Percentiles rank a stretch among this genome's conserved stretches.
These are phyloP conservation scores for Nothophoma quercina DNA, from an alignment of 2,329 filamentous ascomycete genomes.

Conservation along the genomic window DNA sequence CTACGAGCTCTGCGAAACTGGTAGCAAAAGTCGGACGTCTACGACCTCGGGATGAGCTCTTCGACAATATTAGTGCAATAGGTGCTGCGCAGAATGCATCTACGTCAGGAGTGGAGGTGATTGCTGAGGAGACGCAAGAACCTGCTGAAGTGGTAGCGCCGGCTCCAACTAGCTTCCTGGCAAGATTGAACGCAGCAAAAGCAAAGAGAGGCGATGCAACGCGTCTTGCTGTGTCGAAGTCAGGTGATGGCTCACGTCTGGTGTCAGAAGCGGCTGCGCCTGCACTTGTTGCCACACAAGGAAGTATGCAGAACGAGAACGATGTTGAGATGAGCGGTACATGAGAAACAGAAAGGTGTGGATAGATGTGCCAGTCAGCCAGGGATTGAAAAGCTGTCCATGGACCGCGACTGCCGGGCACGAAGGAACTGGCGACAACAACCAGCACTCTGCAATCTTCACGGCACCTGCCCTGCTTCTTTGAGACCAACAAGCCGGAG, in stretches of 20 bases:
- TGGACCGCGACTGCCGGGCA: no score
- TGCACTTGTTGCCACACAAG: not conserved
- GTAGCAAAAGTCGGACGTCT: slow-evolving; percentile 71
- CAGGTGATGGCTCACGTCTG: not conserved
- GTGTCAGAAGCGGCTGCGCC: not conserved
- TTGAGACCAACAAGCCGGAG: not conserved
- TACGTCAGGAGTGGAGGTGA: not conserved
- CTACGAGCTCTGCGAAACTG: slow-evolving; percentile 73
- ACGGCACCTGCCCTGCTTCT: not conserved
- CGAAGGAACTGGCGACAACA: no score
- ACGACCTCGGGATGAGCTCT: slow-evolving; percentile 41
- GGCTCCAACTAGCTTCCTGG: slow-evolving; percentile 50
- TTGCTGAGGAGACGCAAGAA: not conserved
- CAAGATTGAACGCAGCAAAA: slow-evolving; percentile 52
- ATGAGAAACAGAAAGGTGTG: not conserved
- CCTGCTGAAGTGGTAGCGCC: slow-evolving; percentile 15
- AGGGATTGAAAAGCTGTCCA: no score
- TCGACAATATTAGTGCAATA: slow-evolving; percentile 23
- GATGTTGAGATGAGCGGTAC: slow-evolving; percentile 10
- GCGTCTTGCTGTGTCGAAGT: slow-evolving; percentile 23
- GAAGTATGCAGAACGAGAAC: not conserved
- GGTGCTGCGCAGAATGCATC: slow-evolving; percentile 3
- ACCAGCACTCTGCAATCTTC: not conserved
- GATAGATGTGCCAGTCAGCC: no score
- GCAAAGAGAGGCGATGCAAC: slow-evolving; percentile 50